phyloP scores from a whole-genome alignment of 192 early-diverging fungal species.

The Coemansia sp. region DNA sequence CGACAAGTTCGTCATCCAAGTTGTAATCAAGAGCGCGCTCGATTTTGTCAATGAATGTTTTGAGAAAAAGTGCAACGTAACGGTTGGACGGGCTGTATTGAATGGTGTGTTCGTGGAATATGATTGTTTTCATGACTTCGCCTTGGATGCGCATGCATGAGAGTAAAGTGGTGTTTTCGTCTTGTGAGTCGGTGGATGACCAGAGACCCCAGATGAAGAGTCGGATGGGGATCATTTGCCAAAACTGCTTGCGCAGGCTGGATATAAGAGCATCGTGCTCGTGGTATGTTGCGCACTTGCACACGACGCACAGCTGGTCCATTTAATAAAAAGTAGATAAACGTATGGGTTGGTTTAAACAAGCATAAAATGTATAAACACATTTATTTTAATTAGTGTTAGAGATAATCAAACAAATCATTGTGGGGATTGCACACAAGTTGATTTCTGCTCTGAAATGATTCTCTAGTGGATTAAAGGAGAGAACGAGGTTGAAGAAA shows the following conservation, averaged over 20 bases:
- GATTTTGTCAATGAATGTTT: slow-evolving; percentile 41
- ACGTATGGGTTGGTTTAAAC: neutral
- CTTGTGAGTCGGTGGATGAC: slow-evolving; percentile 12
- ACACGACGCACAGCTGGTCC: slow-evolving; percentile 48
- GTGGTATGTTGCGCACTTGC: slow-evolving; percentile 47
- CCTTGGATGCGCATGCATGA: slow-evolving; percentile 40
- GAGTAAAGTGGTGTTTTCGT: slow-evolving; percentile 30
- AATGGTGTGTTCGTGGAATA: slow-evolving; percentile 50
- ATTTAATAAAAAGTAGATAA: slow-evolving; percentile 8
- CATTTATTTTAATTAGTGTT: slow-evolving; percentile 4
- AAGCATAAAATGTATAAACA: neutral
- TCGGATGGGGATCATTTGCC: slow-evolving; percentile 54
- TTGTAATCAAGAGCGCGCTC: slow-evolving; percentile 30
- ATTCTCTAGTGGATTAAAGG: neutral
- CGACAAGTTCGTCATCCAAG: slow-evolving; percentile 48
- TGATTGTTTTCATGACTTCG: slow-evolving; percentile 51
- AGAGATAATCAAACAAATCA: neutral
- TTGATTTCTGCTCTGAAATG: no score
- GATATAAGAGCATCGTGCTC: slow-evolving; percentile 43
- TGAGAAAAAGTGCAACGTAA: slow-evolving; percentile 47
- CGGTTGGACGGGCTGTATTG: slow-evolving; percentile 36
- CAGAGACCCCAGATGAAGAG: slow-evolving; percentile 33
- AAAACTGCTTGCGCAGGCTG: slow-evolving; percentile 53
- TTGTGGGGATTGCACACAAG: neutral
- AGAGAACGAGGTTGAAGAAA: neutral